Evolutionary conservation across 2,329 filamentous ascomycete species (phyloP).

Genomic region (Pseudogymnoascus sp.): DNA sequence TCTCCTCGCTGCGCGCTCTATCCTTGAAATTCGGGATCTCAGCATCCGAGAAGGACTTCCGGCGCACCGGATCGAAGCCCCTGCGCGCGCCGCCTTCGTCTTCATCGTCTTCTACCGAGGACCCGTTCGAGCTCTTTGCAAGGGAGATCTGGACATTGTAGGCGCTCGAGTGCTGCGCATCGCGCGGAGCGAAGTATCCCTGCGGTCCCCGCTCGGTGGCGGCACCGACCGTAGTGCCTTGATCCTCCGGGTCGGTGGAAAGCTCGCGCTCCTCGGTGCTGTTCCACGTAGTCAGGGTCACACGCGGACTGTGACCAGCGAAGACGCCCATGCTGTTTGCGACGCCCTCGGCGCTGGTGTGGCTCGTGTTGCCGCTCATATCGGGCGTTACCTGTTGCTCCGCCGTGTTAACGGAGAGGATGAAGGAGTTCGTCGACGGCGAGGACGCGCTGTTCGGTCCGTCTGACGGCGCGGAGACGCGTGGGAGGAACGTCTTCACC

Average conservation of each 20-base stretch:
- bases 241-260: constrained; percentile 29
- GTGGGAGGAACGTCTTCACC: background rate
- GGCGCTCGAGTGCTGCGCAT: background rate
- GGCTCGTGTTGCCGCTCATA: constrained; percentile 26
- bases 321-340: constrained; percentile 21
- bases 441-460: constrained; percentile 16
- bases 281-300: constrained; percentile 22
- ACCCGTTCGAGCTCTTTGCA: background rate
- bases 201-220: background rate
- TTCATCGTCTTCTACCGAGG: background rate
- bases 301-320: constrained; percentile 19
- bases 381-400: constrained; percentile 26
- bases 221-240: constrained; percentile 13
- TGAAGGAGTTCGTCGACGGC: constrained; percentile 12
- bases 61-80: constrained; percentile 25
- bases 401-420: constrained; percentile 13
- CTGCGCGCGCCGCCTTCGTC: constrained; percentile 21
- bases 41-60: constrained; percentile 17
- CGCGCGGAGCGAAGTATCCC: background rate
- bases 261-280: constrained; percentile 45
- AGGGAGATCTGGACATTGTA: background rate
- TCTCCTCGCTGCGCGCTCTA: constrained; percentile 23
- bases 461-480: constrained; percentile 16
- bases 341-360: constrained; percentile 25
- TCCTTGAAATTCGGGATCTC: constrained; percentile 27